Evolutionary conservation across 2,329 filamentous ascomycete genomes (phyloP), one percentile per base, ranked within the genome.

Genomic region (Cordyceps farinosa): DNA sequence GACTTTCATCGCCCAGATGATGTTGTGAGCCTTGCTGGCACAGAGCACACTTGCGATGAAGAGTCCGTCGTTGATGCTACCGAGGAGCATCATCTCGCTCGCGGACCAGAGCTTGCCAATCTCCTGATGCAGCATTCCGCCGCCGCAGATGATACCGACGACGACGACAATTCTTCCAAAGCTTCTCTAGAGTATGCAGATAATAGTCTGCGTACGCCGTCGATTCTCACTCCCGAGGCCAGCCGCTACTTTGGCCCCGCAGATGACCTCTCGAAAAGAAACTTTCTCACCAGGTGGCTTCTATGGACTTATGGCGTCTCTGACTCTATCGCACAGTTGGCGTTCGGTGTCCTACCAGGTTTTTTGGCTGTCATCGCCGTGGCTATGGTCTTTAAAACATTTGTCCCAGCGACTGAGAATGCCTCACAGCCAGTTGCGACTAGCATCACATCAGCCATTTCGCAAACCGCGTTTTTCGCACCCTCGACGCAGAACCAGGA

Each of bases 1-100:
- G 80, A 82, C 59, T 77, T 77, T 47, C 76, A 78, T 48, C 78
- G 77, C 27, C 74, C 80, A 34, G 82, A 84, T 61, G 83, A 85
- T 65, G 77, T 82, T 6, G 80, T 82, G 55, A 84, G 81, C 67
- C 72, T 84, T 51, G 73, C 78, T 63, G 82, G 77, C 17, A 82
- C 82, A 34, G 80, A 84, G 63, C 75, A 77, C 36, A 80, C 78
- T 32, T 76, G 77, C 53, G 80, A 81, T 60, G 79, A 80, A 50
- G 75, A 76, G 53, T 76, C 74, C 32, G 51, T 76, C 5, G 67
- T 68, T 29, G 77, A 78, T 65, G 76, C 76, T 8, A 70, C 71
- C 38, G 70, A 71, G 45, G 62, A 65, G 52, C 72, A 70, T 42
- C 63, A 66, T 27, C 56, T 61, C 22, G 6, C 6, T 30, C 9